A percentile compares a stretch with the other conserved stretches of the same genome.
phyloP scores from a whole-genome alignment of 768 basidiomycete species.

The Rhodotorula diobovata region DNA sequence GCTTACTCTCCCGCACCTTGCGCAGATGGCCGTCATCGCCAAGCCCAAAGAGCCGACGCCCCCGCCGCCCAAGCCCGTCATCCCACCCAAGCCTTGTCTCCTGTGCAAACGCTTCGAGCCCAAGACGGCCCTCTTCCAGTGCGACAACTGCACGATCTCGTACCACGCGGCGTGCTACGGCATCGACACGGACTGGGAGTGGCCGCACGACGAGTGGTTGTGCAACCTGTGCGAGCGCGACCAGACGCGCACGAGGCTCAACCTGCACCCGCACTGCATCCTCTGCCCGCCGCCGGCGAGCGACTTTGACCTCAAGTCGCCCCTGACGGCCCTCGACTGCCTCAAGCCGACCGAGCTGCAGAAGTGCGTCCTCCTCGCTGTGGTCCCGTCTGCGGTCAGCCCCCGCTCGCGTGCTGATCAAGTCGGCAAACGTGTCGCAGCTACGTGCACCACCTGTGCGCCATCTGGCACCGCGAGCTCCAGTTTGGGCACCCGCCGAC shows the following conservation, averaged over 20 bases:
- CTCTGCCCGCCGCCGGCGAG: constrained; percentile 27
- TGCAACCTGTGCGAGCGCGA: constrained; percentile 42
- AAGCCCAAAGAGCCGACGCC: constrained; percentile 24
- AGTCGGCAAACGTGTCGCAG: constrained; percentile 18
- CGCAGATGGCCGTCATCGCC: background rate
- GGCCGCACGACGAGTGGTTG: constrained; percentile 31
- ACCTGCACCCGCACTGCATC: constrained; percentile 30
- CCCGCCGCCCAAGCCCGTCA: constrained; percentile 15
- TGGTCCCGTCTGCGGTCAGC: no score
- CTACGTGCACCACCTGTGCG: constrained; percentile 73
- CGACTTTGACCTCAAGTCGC: constrained; percentile 5
- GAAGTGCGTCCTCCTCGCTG: constrained; percentile 19
- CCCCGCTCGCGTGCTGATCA: background rate
- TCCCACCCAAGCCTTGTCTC: constrained; percentile 29
- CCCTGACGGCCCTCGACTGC: constrained; percentile 37
- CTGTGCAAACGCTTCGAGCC: constrained; percentile 39
- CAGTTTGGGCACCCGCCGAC: constrained; percentile 68
- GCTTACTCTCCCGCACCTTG: background rate
- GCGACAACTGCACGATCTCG: constrained; percentile 26
- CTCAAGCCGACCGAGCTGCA: constrained; percentile 40
- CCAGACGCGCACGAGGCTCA: background rate
- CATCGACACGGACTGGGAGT: constrained; percentile 23
- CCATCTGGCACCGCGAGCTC: constrained; percentile 81
- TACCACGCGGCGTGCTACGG: constrained; percentile 40
- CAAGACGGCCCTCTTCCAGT: constrained; percentile 29